Evolutionary conservation across 495 filamentous ascomycete species (phyloP), one percentile per base, ranked within the genome.

Genomic region (Cladorrhinum samala): DNA sequence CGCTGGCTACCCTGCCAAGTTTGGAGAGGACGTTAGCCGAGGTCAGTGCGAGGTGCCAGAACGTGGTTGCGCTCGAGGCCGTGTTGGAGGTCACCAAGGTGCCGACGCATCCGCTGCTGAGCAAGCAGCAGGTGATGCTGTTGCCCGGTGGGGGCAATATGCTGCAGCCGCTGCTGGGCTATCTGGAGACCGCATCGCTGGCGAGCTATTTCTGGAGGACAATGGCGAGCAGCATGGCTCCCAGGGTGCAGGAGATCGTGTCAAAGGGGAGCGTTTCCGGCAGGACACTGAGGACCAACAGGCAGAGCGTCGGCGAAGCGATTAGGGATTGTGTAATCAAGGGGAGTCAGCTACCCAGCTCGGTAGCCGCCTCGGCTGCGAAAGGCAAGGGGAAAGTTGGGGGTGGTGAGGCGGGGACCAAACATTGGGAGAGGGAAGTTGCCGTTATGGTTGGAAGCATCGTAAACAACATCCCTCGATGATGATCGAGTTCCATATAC

Each of bases 381-480:
- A 73, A 75, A 52, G 66, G 71, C 62, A 71, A 72, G 61, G 57
- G 56, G 49, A 75, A 78, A 37, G 78, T 53, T 2, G 62, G 75
- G 48, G 58, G 53, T 20, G 36, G 17, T 1, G 58, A 55, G 5
- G 61, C 75, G 40, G 52, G 25, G 2, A 39, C 27, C 16, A 57
- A 56, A 19, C 37, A 52, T 2, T 96, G 89, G 85, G 94, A 97
- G 63, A 81, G 91, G 50, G 93, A 96, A 70, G 86, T 92, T 23
- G 91, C 92, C 5, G 91, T 98, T 30, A 96, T 98, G 91, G 87
- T 95, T 48, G 84, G 87, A 50, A 83, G 85, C 41, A 81, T 95
- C 0, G 65, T 78, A 21, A 69, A 68, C 21, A 74, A 72, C 50
- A 52, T 74, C 1, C 72, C 71, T 9, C 61, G 72, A 61, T 77